These are phyloP conservation scores for Coniochaeta prunicola DNA, from an alignment of 2,329 filamentous ascomycete genomes.

Conservation along the genomic window DNA sequence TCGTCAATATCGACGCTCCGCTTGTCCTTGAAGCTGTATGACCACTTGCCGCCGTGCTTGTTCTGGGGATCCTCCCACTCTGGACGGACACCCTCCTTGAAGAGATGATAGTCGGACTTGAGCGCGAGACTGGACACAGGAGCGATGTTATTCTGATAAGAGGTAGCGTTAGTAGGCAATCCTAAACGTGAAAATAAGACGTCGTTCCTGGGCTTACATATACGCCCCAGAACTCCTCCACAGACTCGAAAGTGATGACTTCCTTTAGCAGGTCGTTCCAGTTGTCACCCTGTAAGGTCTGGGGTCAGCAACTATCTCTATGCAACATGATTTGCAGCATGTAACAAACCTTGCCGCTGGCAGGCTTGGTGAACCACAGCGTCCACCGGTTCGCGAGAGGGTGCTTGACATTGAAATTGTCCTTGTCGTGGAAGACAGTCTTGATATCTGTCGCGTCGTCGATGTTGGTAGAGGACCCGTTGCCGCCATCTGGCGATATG, in stretches of 20 bases:
- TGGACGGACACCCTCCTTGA: conserved; percentile 93
- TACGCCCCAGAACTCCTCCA: conserved; percentile 99
- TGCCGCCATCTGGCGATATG: conserved; percentile 57
- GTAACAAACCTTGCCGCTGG: conserved; percentile 75
- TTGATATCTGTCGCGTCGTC: conserved; percentile 45
- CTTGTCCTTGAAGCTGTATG: conserved; percentile 97
- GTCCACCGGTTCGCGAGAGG: conserved; percentile 97
- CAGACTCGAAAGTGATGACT: conserved; percentile 96
- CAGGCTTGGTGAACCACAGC: conserved; percentile 98
- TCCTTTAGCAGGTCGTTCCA: conserved; percentile 98
- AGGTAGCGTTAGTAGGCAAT: conserved; percentile 7
- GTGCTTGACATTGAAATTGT: conserved; percentile 99
- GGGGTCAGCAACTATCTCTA: neutral
- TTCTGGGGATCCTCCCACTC: conserved; percentile 99
- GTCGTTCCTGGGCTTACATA: conserved; percentile 59
- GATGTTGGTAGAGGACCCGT: conserved; percentile 40
- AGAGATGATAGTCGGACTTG: conserved; percentile 99
- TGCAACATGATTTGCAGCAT: conserved; percentile 1
- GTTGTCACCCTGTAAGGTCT: conserved; percentile 71
- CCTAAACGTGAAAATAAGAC: neutral
- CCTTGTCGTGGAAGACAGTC: conserved; percentile 91
- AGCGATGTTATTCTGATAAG: conserved; percentile 90
- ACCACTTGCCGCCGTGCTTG: conserved; percentile 99
- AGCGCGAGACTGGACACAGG: conserved; percentile 90
- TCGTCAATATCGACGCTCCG: conserved; percentile 85